Evolutionary conservation across 192 early-diverging fungal species (phyloP).

Genomic region (Dispira parvispora): DNA sequence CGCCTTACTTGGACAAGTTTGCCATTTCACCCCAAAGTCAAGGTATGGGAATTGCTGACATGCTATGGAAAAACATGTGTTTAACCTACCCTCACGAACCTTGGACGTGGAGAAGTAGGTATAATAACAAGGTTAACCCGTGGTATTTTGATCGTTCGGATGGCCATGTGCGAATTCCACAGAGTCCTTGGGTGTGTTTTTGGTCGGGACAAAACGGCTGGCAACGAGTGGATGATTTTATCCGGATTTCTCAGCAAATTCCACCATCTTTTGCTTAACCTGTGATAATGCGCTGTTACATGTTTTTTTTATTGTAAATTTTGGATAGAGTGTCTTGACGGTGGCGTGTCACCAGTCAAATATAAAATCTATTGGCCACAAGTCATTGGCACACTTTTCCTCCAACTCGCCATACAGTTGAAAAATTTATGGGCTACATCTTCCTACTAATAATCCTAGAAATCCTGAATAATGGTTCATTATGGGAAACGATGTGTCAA

Average conservation of each 20-base stretch:
- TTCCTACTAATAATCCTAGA: too few species aligned
- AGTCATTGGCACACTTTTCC: too few species aligned
- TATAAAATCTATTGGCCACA: too few species aligned
- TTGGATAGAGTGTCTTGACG: too few species aligned
- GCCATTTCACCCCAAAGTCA: constrained; percentile 69
- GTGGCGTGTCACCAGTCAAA: too few species aligned
- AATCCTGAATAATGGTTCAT: too few species aligned
- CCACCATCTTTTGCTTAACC: constrained; percentile 5
- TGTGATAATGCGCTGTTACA: too few species aligned
- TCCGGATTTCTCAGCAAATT: background rate
- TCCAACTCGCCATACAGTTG: too few species aligned
- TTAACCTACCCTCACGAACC: constrained; percentile 41
- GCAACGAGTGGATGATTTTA: background rate
- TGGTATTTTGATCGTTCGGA: constrained; percentile 93
- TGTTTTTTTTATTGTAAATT: too few species aligned
- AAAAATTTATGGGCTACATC: too few species aligned
- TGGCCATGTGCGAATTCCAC: constrained; percentile 49
- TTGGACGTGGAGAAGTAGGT: constrained; percentile 68
- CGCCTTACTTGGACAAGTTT: constrained; percentile 81
- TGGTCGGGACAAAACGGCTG: constrained; percentile 30
- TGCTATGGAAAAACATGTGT: constrained; percentile 72
- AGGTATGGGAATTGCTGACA: constrained; percentile 86
- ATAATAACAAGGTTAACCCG: constrained; percentile 78
- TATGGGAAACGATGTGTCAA: too few species aligned
- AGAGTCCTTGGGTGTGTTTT: constrained; percentile 72